Evolutionary conservation across 805 yeast genomes (phyloP).

Genomic region (Yamadazyma sp.): DNA sequence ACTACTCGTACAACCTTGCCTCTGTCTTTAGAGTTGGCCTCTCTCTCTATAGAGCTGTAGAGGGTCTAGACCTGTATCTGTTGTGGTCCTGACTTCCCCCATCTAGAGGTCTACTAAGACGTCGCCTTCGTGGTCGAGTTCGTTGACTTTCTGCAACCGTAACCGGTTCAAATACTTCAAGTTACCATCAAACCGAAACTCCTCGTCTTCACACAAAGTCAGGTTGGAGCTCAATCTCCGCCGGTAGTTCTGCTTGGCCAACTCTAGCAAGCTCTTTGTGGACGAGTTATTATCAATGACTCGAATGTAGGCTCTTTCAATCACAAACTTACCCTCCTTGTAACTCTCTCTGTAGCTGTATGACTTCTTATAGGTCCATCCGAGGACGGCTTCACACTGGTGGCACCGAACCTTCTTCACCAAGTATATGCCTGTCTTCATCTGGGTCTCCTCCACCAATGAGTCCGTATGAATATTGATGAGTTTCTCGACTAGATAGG

Average conservation of each 20-base stretch:
- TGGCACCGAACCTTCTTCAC: constrained; percentile 39
- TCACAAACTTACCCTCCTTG: constrained; percentile 46
- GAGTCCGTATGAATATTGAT: constrained; percentile 33
- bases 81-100: background rate
- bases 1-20: too few relatives aligned
- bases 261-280: constrained; percentile 31
- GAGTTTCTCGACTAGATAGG: constrained; percentile 39
- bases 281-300: constrained; percentile 36
- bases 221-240: constrained; percentile 20
- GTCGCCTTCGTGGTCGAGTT: constrained; percentile 17
- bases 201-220: constrained; percentile 18
- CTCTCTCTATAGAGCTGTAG: too few relatives aligned
- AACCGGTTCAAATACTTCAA: constrained; percentile 16
- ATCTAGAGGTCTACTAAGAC: constrained; percentile 17
- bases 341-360: constrained; percentile 35
- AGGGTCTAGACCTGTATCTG: too few relatives aligned
- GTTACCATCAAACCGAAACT: constrained; percentile 17
- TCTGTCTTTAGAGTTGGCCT: too few relatives aligned
- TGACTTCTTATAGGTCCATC: constrained; percentile 44
- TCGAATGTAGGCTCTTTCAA: constrained; percentile 37
- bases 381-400: constrained; percentile 36
- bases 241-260: constrained; percentile 25
- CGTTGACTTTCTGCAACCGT: constrained; percentile 20
- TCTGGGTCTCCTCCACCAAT: constrained; percentile 30
- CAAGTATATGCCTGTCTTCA: constrained; percentile 41